phyloP scores from a whole-genome alignment of 768 basidiomycete species.

The Hysterangium stoloniferum region DNA sequence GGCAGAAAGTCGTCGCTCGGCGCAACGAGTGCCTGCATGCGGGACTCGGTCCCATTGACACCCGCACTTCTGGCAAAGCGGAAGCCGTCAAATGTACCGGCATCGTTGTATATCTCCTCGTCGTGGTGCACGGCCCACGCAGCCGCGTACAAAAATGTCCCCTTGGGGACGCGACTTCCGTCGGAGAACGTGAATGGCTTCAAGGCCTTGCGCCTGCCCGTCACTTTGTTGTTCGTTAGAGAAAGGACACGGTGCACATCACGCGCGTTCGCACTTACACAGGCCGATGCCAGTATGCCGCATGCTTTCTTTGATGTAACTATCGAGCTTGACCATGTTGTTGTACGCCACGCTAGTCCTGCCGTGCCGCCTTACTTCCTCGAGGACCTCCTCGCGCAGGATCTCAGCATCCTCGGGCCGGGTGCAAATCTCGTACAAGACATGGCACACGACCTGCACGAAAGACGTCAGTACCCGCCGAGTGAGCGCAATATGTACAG shows the following conservation, averaged over 20 bases:
- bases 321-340: slow-evolving; percentile 39
- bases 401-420: too few species aligned
- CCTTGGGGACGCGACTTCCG: slow-evolving; percentile 13
- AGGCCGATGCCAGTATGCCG: too few species aligned
- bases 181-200: slow-evolving; percentile 14
- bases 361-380: slow-evolving; percentile 19
- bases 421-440: too few species aligned
- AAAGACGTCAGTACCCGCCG: too few species aligned
- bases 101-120: slow-evolving; percentile 6
- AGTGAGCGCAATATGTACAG: too few species aligned
- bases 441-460: too few species aligned
- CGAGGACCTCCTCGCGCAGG: slow-evolving; percentile 26
- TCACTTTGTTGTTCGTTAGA: background rate
- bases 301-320: slow-evolving; percentile 42
- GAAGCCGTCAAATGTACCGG: slow-evolving; percentile 13
- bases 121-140: slow-evolving; percentile 13
- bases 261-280: too few species aligned
- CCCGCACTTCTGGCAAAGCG: too few species aligned
- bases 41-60: too few species aligned
- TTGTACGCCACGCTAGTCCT: slow-evolving; percentile 36
- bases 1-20: slow-evolving; percentile 2
- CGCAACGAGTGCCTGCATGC: too few species aligned
- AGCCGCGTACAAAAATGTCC: slow-evolving; percentile 19
- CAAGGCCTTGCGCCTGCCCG: slow-evolving; percentile 9
- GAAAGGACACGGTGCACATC: too few species aligned